Evolutionary conservation across 2,329 filamentous ascomycete genomes (phyloP).

Genomic region (Fusarium algeriense): DNA sequence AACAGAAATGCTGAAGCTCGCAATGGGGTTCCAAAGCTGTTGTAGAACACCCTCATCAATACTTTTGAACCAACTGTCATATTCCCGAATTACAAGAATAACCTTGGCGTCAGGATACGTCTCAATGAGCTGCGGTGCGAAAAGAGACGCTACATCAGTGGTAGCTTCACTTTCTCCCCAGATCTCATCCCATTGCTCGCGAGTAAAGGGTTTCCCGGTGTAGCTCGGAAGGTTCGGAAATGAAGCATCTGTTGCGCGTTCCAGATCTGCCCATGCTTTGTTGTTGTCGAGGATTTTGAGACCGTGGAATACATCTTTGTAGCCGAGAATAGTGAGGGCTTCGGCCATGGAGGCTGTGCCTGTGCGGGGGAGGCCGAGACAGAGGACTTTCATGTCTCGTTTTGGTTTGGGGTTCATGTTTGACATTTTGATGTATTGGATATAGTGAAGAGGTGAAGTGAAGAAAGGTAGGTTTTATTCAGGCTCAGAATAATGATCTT

Average conservation of each 20-base stretch:
- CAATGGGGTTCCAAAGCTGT: constrained; percentile 38
- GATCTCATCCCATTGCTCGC: constrained; percentile 51
- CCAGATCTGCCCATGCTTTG: constrained; percentile 44
- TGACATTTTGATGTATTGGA: too few species aligned
- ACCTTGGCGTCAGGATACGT: constrained; percentile 53
- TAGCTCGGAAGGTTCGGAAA: constrained; percentile 47
- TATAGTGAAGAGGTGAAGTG: too few species aligned
- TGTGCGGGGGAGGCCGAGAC: constrained; percentile 50
- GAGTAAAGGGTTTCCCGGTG: constrained; percentile 44
- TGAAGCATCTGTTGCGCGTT: constrained; percentile 48
- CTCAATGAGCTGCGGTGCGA: constrained; percentile 47
- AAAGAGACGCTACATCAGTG: constrained; percentile 49
- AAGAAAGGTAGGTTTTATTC: too few species aligned
- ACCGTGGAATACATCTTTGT: constrained; percentile 51
- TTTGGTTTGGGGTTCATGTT: background rate
- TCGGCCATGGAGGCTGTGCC: constrained; percentile 52
- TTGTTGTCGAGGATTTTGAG: constrained; percentile 42
- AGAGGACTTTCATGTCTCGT: constrained; percentile 48
- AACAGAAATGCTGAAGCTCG: constrained; percentile 30
- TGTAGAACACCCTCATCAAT: constrained; percentile 48
- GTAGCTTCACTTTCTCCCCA: constrained; percentile 48
- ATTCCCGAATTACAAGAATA: constrained; percentile 49
- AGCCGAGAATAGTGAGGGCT: constrained; percentile 51
- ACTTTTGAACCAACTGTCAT: constrained; percentile 50
- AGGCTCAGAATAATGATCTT: background rate